phyloP scores from a whole-genome alignment of 2,329 filamentous ascomycete genomes.

The Aspergillus ibericus region DNA sequence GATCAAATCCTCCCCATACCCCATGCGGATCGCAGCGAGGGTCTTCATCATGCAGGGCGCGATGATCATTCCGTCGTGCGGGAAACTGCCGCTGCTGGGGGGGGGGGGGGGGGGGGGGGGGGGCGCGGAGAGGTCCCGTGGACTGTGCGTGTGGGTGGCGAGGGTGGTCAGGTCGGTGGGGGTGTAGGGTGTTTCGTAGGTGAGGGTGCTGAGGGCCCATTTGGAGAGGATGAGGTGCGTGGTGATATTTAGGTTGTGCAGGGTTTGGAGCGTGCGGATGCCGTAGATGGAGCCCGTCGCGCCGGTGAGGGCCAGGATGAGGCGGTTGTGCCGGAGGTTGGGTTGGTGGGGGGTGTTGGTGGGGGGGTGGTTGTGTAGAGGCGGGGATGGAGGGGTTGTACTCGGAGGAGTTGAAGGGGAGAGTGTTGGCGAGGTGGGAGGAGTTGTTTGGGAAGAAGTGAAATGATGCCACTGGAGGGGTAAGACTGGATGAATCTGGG shows the following conservation, averaged over 20 bases:
- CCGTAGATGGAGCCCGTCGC: slow-evolving; percentile 32
- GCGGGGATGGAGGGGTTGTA: neutral
- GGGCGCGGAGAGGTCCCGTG: slow-evolving; percentile 26
- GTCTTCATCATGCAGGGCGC: slow-evolving; percentile 49
- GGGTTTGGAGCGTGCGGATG: slow-evolving; percentile 25
- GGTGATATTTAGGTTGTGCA: slow-evolving; percentile 26
- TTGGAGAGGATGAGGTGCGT: slow-evolving; percentile 29
- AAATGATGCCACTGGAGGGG: too few species aligned
- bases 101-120: too few species aligned
- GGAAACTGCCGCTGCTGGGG: slow-evolving; percentile 23
- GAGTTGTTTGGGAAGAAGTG: neutral
- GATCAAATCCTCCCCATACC: slow-evolving; percentile 46
- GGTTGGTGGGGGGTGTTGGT: neutral
- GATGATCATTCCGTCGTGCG: slow-evolving; percentile 46
- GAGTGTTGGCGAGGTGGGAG: neutral
- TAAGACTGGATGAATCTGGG: too few species aligned
- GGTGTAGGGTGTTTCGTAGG: slow-evolving; percentile 18
- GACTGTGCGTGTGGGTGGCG: slow-evolving; percentile 16
- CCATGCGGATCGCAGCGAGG: slow-evolving; percentile 39
- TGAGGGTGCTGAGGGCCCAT: slow-evolving; percentile 30
- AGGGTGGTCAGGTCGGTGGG: slow-evolving; percentile 11
- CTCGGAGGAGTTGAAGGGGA: neutral
- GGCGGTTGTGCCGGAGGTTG: neutral
- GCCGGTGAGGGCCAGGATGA: slow-evolving; percentile 32
- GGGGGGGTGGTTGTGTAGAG: neutral